Base-by-base conservation (phyloP, 2,329 filamentous ascomycete genomes). In the Botrytis paeoniae region DNA sequence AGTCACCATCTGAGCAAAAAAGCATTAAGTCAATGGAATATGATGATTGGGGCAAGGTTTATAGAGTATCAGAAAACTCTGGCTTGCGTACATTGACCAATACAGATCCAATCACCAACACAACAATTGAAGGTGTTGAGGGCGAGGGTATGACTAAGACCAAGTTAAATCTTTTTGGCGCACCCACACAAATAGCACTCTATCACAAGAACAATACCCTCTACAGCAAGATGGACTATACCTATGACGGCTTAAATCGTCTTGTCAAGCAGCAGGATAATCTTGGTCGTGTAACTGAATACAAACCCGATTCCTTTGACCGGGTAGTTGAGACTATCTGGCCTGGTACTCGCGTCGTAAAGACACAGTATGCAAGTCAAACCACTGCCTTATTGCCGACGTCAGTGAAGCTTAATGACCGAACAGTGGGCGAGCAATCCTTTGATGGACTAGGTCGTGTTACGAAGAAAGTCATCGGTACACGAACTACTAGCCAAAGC, bases 141-240 rank as follows among this genome's bases (percentile, higher is more conserved):
- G 69, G 69, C 10, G 69, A 71, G 69, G 48, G 60, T 20, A 71
- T 65, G 35, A 57, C 9, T n/a, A 65, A 43, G 20, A 71, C 45
- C 6, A 37, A n/a, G 32, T 65, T 71, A 37, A 71, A 71, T 45
- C 18, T 65, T 18, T 71, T 71, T 35, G 69, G 60, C 16, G 45
- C 45, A 4, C 69, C 69, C 3, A 65, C 45, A 45, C 69, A 71
- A 37, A 65, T 32, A 65, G 43, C 69, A 25, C 60, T 71, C 5
- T 37, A 65, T 9, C 18, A 65, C 51, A 63, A 32, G 8, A 25
- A 71, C 16, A 35, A 32, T 48, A 37, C 60, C 12, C 25, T 65
- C 12, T 71, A 71, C 6, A 71, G 69, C 60, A 71, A 71, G 25
- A n/a, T 71, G 37, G 45, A 71, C 25, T 71, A 71, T n/a, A 65